Evolutionary conservation across 179 eudicot genomes (phyloP).

Genomic region (Spinacia oleracea): DNA sequence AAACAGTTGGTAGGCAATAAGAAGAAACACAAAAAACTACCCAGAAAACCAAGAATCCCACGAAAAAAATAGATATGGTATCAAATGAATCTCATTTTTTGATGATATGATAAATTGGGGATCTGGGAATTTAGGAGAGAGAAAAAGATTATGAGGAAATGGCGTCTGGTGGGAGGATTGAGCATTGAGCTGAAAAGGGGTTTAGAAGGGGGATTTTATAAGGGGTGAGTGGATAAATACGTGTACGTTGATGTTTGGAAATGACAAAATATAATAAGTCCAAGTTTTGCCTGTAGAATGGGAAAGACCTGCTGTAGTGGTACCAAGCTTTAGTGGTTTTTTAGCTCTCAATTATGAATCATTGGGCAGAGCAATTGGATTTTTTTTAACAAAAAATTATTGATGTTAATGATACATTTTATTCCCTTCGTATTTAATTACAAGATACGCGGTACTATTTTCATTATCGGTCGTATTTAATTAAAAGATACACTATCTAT

Average conservation of each 20-base stretch:
- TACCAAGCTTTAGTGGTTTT: conserved; percentile 27
- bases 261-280: conserved; percentile 2
- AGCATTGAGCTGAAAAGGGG: background rate
- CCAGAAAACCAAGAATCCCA: background rate
- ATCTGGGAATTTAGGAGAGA: conserved; percentile 24
- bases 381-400: no score
- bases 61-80: background rate
- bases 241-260: conserved; percentile 24
- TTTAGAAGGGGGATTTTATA: background rate
- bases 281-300: conserved; percentile 31
- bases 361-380: background rate
- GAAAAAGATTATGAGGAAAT: conserved; percentile 6
- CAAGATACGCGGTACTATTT: no score
- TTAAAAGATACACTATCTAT: no score
- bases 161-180: background rate
- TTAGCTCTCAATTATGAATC: conserved; percentile 16
- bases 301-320: conserved; percentile 34
- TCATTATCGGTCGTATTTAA: no score
- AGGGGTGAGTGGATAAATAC: conserved; percentile 2
- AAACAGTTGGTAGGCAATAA: conserved; percentile 7
- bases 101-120: conserved; percentile 12
- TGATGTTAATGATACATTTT: no score
- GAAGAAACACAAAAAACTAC: background rate
- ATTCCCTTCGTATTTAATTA: no score
- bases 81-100: background rate